phyloP scores from a whole-genome alignment of 106 monocot species.

The Hemerocallis citrina region DNA sequence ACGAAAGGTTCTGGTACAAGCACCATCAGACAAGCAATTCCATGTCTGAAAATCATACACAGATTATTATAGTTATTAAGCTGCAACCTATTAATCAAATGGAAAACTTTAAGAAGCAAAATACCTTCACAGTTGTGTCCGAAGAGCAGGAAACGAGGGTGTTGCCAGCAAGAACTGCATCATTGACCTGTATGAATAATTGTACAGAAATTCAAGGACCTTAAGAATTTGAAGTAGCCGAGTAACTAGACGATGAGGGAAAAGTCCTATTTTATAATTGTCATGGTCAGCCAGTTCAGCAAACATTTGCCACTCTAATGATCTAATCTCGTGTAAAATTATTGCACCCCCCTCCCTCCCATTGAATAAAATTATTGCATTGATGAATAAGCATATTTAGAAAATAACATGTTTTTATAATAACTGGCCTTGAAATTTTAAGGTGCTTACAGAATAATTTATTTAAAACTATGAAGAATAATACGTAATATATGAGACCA shows the following conservation, averaged over 20 bases:
- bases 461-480: too few species aligned
- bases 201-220: neutral
- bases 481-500: too few species aligned
- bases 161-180: conserved; percentile 70
- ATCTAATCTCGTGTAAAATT: too few species aligned
- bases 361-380: too few species aligned
- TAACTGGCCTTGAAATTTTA: too few species aligned
- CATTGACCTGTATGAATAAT: conserved; percentile 62
- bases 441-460: too few species aligned
- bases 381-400: too few species aligned
- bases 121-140: conserved; percentile 84
- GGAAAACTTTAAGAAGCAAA: neutral
- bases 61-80: conserved; percentile 3
- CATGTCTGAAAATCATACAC: conserved; percentile 46
- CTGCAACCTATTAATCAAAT: neutral
- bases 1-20: conserved; percentile 79
- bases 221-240: too few species aligned
- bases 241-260: neutral
- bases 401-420: too few species aligned
- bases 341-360: too few species aligned
- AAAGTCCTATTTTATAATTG: neutral
- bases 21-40: conserved; percentile 72
- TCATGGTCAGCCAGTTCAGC: neutral
- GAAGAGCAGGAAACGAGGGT: conserved; percentile 92
- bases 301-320: too few species aligned